Percentiles rank a stretch among this genome's conserved stretches.
Evolutionary conservation across 116 monocot species (phyloP).

Genomic region (Papilionanthe hybrid): DNA sequence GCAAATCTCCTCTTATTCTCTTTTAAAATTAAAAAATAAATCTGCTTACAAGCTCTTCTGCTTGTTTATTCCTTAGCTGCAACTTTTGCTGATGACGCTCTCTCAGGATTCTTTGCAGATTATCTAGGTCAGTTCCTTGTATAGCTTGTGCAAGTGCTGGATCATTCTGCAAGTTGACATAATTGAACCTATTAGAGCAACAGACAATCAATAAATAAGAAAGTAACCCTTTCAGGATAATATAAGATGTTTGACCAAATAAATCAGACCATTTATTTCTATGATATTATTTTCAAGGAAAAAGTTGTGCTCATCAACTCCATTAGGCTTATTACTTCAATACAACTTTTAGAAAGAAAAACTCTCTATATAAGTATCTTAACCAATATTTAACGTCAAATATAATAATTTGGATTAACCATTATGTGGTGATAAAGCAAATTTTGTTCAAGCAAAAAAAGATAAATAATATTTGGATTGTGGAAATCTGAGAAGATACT

Average conservation of each 20-base stretch:
- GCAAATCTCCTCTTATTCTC: neutral
- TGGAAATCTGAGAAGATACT: too few species aligned
- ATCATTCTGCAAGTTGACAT: conserved; percentile 58
- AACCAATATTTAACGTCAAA: neutral
- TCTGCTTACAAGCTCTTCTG: conserved; percentile 50
- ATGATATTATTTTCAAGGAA: neutral
- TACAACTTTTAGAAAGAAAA: neutral
- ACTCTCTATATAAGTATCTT: neutral
- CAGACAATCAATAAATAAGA: neutral
- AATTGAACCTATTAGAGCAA: neutral
- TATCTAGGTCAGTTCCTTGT: conserved; percentile 65
- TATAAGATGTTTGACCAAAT: neutral
- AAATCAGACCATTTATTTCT: neutral
- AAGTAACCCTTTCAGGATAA: neutral
- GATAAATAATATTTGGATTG: too few species aligned
- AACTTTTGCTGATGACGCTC: conserved; percentile 65
- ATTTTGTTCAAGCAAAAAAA: too few species aligned
- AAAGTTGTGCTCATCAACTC: neutral
- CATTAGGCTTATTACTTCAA: neutral
- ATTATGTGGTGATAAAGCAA: too few species aligned
- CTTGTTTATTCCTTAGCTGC: conserved; percentile 64
- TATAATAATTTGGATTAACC: too few species aligned
- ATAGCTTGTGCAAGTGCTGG: conserved; percentile 76
- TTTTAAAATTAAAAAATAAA: neutral
- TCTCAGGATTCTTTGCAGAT: conserved; percentile 64